These are phyloP conservation scores for Dendrostoma leiphaemia DNA, from an alignment of 2,329 filamentous ascomycete species.

Conservation along the genomic window DNA sequence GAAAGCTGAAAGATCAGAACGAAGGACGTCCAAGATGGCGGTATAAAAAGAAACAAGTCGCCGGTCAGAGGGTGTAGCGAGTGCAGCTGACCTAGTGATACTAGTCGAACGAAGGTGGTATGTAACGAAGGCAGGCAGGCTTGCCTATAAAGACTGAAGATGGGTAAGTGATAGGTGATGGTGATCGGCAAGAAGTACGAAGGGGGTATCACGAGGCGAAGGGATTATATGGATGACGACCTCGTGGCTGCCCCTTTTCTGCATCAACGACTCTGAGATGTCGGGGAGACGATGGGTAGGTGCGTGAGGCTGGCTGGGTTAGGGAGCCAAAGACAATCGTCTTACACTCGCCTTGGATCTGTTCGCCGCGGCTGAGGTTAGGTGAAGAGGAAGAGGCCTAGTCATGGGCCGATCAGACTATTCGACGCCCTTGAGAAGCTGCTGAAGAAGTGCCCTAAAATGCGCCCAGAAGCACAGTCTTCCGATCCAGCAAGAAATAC, in stretches of 20 bases:
- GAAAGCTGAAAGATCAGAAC: not conserved
- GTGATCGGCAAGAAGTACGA: not conserved
- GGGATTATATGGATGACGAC: slow-evolving; percentile 15
- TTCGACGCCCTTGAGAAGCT: slow-evolving; percentile 12
- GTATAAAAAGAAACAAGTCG: not conserved
- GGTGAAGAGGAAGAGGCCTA: too few species aligned
- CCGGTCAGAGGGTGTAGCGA: slow-evolving; percentile 4
- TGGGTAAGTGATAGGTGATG: not conserved
- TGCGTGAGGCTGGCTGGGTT: slow-evolving; percentile 10
- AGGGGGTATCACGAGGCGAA: slow-evolving; percentile 10
- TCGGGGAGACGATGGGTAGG: not conserved
- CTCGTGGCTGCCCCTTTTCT: slow-evolving; percentile 8
- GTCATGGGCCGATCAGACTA: slow-evolving; percentile 3
- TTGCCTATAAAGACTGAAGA: slow-evolving; percentile 2
- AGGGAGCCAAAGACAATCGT: slow-evolving; percentile 12
- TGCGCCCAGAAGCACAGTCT: slow-evolving; percentile 8
- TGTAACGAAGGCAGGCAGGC: slow-evolving; percentile 5
- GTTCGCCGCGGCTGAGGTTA: slow-evolving; percentile 6
- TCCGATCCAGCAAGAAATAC: slow-evolving; percentile 4
- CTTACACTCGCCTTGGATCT: slow-evolving; percentile 4
- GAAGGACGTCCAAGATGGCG: not conserved
- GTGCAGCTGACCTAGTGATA: not conserved
- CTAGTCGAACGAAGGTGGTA: slow-evolving; percentile 8
- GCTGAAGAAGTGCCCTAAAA: slow-evolving; percentile 1
- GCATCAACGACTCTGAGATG: not conserved